These are phyloP conservation scores for Leishmania arabica DNA, from an alignment of 208 protist genomes.

Conservation along the genomic window DNA sequence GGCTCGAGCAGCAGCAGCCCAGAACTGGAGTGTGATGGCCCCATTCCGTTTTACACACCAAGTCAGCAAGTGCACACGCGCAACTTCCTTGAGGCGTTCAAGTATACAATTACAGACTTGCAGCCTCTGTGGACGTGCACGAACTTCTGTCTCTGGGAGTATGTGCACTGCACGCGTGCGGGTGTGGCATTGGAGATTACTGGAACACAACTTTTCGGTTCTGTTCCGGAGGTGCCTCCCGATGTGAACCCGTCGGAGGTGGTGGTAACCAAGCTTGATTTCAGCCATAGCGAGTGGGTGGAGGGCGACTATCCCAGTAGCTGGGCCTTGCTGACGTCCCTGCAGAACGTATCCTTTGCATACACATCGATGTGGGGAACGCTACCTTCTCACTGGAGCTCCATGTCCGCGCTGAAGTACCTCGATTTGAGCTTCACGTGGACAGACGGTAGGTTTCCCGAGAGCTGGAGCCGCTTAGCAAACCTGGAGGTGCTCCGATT, in stretches of 20 bases:
- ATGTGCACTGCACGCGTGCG: slow-evolving; percentile 5
- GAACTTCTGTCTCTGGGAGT: slow-evolving; percentile 12
- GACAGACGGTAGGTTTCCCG: background rate
- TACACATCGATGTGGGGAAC: slow-evolving; percentile 4
- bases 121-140: background rate
- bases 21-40: slow-evolving; percentile 4
- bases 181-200: slow-evolving; percentile 15
- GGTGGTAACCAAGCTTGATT: slow-evolving; percentile 11
- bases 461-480: background rate
- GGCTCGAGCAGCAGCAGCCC: background rate
- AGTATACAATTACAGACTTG: background rate
- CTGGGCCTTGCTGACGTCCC: background rate
- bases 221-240: background rate
- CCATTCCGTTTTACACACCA: slow-evolving; percentile 6
- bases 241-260: slow-evolving; percentile 1
- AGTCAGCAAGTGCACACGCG: slow-evolving; percentile 3
- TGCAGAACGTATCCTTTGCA: slow-evolving; percentile 10
- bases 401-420: background rate
- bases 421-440: slow-evolving; percentile 4
- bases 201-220: background rate
- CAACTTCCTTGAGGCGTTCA: slow-evolving; percentile 10
- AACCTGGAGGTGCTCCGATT: slow-evolving; percentile 1
- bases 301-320: slow-evolving; percentile 6
- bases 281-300: background rate
- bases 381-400: background rate